phyloP scores from a whole-genome alignment of 2,329 filamentous ascomycete genomes.

The Ascocoryne sarcoides region DNA sequence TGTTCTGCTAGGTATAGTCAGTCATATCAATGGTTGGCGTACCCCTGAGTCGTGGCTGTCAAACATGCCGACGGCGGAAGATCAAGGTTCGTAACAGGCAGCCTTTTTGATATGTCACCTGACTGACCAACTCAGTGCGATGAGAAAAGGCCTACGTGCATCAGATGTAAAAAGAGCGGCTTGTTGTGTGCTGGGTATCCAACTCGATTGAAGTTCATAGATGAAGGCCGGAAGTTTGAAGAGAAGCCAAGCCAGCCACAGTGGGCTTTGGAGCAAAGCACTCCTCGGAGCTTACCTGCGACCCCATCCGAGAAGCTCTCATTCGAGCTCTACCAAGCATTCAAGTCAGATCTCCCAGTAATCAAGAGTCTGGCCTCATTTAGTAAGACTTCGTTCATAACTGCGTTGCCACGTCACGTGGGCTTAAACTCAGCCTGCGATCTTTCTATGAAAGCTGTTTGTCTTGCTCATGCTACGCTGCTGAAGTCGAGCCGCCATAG shows the following conservation, averaged over 20 bases:
- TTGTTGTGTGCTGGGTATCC: neutral
- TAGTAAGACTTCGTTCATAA: neutral
- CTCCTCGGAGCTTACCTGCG: neutral
- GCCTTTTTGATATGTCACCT: neutral
- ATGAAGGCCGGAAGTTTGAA: neutral
- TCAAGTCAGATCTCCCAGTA: constrained; percentile 1
- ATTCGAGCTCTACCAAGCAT: neutral
- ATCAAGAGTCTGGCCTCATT: constrained; percentile 1
- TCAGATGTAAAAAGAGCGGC: neutral
- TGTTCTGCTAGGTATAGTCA: no score
- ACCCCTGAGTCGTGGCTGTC: constrained; percentile 1
- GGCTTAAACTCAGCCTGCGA: neutral
- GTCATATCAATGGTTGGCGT: neutral
- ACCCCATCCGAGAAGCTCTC: neutral
- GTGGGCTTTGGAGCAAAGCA: neutral
- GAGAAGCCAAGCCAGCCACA: neutral
- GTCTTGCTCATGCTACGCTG: neutral
- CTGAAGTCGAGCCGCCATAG: neutral
- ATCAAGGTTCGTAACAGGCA: neutral
- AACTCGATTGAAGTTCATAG: neutral
- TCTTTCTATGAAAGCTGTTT: constrained; percentile 1
- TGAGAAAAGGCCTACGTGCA: neutral
- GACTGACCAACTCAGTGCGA: neutral
- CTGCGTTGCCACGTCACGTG: neutral
- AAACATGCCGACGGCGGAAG: neutral